phyloP scores from a whole-genome alignment of 2,329 filamentous ascomycete genomes.

The Orbilia brochopaga region DNA sequence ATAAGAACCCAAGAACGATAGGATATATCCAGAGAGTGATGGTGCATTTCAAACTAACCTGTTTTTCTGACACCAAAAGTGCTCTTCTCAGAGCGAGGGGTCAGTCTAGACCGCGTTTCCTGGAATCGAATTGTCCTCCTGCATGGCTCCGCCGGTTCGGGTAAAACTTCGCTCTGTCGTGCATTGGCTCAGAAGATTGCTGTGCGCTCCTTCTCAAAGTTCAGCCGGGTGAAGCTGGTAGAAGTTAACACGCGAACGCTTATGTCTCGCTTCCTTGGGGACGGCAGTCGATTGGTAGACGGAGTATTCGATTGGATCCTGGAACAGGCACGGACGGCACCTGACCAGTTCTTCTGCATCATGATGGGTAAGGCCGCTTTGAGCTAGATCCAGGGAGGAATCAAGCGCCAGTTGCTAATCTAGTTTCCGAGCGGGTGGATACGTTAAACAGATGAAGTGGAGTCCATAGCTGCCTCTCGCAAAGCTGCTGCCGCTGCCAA shows the following conservation, averaged over 20 bases:
- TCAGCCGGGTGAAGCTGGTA: constrained; percentile 50
- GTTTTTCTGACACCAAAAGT: constrained; percentile 37
- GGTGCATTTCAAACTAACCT: constrained; percentile 3
- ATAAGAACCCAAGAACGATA: constrained; percentile 9
- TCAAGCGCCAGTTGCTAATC: constrained; percentile 11
- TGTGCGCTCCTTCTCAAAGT: constrained; percentile 53
- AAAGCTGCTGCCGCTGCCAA: constrained; percentile 52
- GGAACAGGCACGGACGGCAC: constrained; percentile 24
- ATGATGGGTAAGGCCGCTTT: constrained; percentile 30
- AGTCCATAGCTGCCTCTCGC: constrained; percentile 53
- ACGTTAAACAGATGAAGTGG: constrained; percentile 52
- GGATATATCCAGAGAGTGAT: no score
- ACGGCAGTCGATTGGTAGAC: constrained; percentile 53
- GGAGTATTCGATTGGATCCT: constrained; percentile 54
- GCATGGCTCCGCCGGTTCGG: constrained; percentile 53
- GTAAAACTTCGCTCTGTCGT: constrained; percentile 54
- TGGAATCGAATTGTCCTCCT: constrained; percentile 54
- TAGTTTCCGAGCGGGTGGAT: constrained; percentile 16
- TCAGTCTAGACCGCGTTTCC: constrained; percentile 53
- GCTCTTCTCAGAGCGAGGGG: constrained; percentile 53
- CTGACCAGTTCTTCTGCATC: constrained; percentile 34
- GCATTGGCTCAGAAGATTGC: constrained; percentile 55
- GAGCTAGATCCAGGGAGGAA: background rate
- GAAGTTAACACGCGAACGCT: constrained; percentile 54
- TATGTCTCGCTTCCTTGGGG: constrained; percentile 54